Evolutionary conservation across 148 eudicot species (phyloP).

Genomic region (Pharnaceum exiguum): DNA sequence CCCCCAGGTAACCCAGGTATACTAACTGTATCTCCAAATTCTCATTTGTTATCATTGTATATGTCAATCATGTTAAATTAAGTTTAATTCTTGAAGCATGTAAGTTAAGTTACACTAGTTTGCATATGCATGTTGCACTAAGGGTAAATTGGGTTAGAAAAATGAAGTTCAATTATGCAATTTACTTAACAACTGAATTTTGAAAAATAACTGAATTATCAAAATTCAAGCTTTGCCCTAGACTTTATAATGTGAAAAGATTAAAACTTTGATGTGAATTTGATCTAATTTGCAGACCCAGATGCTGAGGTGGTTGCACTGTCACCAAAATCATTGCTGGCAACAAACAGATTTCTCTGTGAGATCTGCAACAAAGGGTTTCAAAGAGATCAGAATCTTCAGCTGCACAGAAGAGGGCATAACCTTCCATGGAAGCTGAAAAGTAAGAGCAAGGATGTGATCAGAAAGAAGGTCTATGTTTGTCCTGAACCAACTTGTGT

Average conservation of each 20-base stretch:
- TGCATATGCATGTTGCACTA: no score
- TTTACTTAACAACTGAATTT: no score
- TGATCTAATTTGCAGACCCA: slow-evolving; percentile 57
- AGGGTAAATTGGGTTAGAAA: no score
- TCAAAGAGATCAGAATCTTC: slow-evolving; percentile 92
- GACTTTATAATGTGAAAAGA: neutral
- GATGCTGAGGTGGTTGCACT: slow-evolving; percentile 93
- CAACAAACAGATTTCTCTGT: slow-evolving; percentile 81
- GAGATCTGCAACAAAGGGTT: slow-evolving; percentile 97
- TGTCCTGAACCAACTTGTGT: slow-evolving; percentile 85
- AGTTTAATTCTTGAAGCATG: neutral
- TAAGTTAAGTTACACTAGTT: no score
- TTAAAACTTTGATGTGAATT: neutral
- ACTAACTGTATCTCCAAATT: neutral
- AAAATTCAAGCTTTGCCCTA: slow-evolving; percentile 16
- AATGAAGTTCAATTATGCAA: no score
- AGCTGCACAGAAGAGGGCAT: slow-evolving; percentile 94
- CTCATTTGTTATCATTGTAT: neutral
- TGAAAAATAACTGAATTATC: no score
- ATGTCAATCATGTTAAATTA: neutral
- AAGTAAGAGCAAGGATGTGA: slow-evolving; percentile 48
- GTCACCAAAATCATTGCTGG: slow-evolving; percentile 72
- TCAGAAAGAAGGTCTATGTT: slow-evolving; percentile 68
- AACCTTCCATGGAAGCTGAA: slow-evolving; percentile 94
- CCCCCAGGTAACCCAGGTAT: slow-evolving; percentile 93